A percentile compares a stretch with the other conserved stretches of the same genome.
Evolutionary conservation across 192 early-diverging fungal species (phyloP).

Genomic region (Glomus cerebriforme): DNA sequence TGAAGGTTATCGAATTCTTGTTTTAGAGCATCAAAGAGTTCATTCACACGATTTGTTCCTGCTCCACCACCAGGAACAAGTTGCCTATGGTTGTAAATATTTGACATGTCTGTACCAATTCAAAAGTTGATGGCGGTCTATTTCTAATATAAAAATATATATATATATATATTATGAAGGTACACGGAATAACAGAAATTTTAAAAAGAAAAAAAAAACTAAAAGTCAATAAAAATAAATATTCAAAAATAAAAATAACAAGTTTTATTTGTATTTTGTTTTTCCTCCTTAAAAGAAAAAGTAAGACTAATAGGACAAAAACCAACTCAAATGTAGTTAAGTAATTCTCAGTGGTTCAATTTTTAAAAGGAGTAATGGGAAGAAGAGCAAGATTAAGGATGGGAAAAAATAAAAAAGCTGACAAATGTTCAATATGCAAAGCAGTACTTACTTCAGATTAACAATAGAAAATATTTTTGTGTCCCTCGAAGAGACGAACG

Average conservation of each 20-base stretch:
- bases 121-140: neutral
- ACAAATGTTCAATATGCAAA: neutral
- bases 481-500: neutral
- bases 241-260: neutral
- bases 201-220: neutral
- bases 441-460: neutral
- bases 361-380: neutral
- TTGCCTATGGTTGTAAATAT: conserved; percentile 79
- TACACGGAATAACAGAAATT: neutral
- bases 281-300: neutral
- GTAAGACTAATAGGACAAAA: neutral
- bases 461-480: neutral
- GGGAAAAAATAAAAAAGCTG: neutral
- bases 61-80: conserved; percentile 64
- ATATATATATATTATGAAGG: too few relatives aligned
- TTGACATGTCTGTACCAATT: conserved; percentile 54
- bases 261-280: neutral
- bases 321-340: neutral
- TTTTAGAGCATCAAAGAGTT: conserved; percentile 82
- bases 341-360: neutral
- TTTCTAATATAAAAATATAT: too few relatives aligned
- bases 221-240: neutral
- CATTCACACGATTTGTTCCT: conserved; percentile 58
- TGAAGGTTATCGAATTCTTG: conserved; percentile 76
- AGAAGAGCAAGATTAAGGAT: neutral